Evolutionary conservation across 495 filamentous ascomycete genomes (phyloP).

Genomic region (Daldinia concentrica): DNA sequence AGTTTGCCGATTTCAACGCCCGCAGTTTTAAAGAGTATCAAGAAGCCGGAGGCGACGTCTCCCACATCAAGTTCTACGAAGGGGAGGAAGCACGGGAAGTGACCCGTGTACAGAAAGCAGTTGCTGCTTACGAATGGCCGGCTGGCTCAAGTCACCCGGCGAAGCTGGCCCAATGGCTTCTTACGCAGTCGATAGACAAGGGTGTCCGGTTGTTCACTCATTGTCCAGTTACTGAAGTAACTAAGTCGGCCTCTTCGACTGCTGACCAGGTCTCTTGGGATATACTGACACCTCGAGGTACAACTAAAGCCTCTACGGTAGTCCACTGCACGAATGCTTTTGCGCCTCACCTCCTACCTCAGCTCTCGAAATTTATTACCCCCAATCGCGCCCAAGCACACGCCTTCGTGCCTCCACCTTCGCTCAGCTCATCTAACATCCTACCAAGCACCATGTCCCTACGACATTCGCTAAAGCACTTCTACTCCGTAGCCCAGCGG

Average conservation of each 20-base stretch:
- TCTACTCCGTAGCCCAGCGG: slow-evolving; percentile 42
- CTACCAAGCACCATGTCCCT: slow-evolving; percentile 44
- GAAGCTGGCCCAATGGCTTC: slow-evolving; percentile 45
- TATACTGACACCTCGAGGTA: slow-evolving; percentile 35
- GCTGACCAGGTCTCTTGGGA: slow-evolving; percentile 20
- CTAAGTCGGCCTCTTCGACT: slow-evolving; percentile 19
- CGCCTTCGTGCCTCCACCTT: slow-evolving; percentile 37
- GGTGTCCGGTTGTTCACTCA: slow-evolving; percentile 42
- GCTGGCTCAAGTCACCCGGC: slow-evolving; percentile 46
- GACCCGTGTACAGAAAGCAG: slow-evolving; percentile 35
- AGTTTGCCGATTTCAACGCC: slow-evolving; percentile 46
- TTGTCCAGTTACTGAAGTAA: slow-evolving; percentile 32
- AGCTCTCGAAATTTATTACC: slow-evolving; percentile 30
- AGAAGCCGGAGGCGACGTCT: slow-evolving; percentile 45
- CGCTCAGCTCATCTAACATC: slow-evolving; percentile 19
- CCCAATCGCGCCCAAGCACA: slow-evolving; percentile 46
- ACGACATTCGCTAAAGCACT: slow-evolving; percentile 44
- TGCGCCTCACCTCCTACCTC: slow-evolving; percentile 41
- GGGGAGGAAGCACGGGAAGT: slow-evolving; percentile 37
- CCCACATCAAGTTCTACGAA: slow-evolving; percentile 44
- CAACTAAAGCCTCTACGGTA: slow-evolving; percentile 25
- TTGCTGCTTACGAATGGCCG: slow-evolving; percentile 47
- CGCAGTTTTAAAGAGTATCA: slow-evolving; percentile 37
- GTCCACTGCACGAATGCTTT: slow-evolving; percentile 48
- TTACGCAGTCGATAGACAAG: slow-evolving; percentile 26